Conservation (phyloP, 495 filamentous ascomycete genomes). For the Penicillium lagena region DNA sequence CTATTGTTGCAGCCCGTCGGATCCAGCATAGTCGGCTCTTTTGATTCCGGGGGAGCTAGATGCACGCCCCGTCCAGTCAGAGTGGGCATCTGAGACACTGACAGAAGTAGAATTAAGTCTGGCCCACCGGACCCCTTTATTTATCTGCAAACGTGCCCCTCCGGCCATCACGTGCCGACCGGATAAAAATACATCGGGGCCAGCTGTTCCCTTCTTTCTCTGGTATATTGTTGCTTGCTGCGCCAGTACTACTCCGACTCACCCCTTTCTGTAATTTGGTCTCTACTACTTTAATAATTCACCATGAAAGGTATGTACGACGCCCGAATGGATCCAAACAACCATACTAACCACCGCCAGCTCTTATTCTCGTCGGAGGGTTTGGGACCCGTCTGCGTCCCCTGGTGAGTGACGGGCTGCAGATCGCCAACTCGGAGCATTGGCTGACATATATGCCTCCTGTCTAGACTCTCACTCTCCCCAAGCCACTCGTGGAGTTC, state of each 20-base stretch:
- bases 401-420: conserved; percentile 62
- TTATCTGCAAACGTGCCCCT: conserved; percentile 25
- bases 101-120: neutral
- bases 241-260: no score
- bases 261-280: conserved; percentile 2
- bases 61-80: no score
- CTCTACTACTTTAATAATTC: conserved; percentile 8
- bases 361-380: conserved; percentile 98
- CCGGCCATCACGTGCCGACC: conserved; percentile 20
- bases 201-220: conserved; percentile 23
- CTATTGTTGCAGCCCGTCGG: neutral
- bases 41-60: no score
- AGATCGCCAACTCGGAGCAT: conserved; percentile 8
- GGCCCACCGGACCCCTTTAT: conserved; percentile 11
- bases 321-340: neutral
- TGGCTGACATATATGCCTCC: neutral
- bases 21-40: neutral
- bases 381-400: conserved; percentile 98
- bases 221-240: neutral
- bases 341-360: conserved; percentile 37
- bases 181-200: conserved; percentile 27
- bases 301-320: conserved; percentile 48
- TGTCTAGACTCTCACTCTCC: conserved; percentile 84
- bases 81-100: neutral
- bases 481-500: conserved; percentile 96